Percentiles rank a stretch among this genome's conserved stretches.
Conservation (phyloP, 306 rosid genomes). For the Benincasa hispida region DNA sequence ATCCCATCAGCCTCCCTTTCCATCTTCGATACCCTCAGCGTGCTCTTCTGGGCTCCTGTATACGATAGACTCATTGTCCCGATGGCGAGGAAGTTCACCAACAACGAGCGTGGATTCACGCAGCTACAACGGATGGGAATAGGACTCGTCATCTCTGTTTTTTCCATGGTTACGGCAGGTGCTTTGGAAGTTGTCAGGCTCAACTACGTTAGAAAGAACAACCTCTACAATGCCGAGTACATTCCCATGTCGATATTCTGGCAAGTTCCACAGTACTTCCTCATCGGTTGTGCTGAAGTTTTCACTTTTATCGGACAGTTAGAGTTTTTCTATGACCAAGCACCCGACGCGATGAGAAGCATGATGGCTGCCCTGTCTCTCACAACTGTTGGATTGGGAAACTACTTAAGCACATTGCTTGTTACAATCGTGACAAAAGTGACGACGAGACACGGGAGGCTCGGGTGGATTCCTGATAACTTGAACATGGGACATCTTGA, state of each 20-base stretch:
- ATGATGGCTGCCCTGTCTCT: conserved; percentile 66
- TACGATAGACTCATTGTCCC: conserved; percentile 58
- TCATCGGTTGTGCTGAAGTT: conserved; percentile 77
- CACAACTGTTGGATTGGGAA: conserved; percentile 52
- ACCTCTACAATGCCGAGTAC: conserved; percentile 35
- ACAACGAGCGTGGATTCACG: conserved; percentile 59
- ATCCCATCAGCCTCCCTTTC: conserved; percentile 83
- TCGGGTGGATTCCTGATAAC: conserved; percentile 84
- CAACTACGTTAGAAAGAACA: conserved; percentile 22
- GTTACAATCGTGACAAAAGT: conserved; percentile 45
- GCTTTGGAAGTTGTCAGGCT: conserved; percentile 55
- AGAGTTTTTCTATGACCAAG: conserved; percentile 64
- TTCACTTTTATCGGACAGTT: conserved; percentile 51
- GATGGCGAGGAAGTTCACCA: conserved; percentile 38
- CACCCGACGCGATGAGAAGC: conserved; percentile 90
- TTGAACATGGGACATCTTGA: conserved; percentile 78
- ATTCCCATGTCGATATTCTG: conserved; percentile 77
- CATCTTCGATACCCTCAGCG: conserved; percentile 67
- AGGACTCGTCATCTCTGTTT: conserved; percentile 49
- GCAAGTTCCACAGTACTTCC: conserved; percentile 76
- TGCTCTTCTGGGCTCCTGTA: conserved; percentile 57
- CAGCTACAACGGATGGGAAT: conserved; percentile 79
- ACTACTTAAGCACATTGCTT: conserved; percentile 61
- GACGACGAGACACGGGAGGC: conserved; percentile 43
- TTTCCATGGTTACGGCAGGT: conserved; percentile 65